Percentiles rank a stretch among this genome's conserved stretches.
Conservation (phyloP, 106 monocot species). For the Posidonia australis region DNA sequence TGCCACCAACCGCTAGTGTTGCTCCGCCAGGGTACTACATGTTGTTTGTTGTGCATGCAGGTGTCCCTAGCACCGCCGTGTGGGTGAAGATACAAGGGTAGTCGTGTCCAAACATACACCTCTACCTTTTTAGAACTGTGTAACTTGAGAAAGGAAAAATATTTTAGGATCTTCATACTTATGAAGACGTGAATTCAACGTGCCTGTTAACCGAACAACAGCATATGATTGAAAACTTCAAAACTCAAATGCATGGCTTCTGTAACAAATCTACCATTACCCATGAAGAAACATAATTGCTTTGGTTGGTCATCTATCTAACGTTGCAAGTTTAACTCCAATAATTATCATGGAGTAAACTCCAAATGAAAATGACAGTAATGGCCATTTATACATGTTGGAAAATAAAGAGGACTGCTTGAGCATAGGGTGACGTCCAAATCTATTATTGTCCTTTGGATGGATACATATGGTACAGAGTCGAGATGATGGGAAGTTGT, state of each 20-base stretch:
- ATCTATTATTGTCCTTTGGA: neutral
- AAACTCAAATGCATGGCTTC: neutral
- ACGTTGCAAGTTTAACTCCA: neutral
- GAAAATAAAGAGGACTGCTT: neutral
- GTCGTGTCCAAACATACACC: too few relatives aligned
- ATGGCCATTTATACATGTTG: neutral
- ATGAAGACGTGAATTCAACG: too few relatives aligned
- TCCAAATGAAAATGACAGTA: neutral
- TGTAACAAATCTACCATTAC: neutral
- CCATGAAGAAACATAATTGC: too few relatives aligned
- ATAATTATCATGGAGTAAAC: neutral
- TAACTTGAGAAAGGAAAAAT: too few relatives aligned
- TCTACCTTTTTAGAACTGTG: too few relatives aligned
- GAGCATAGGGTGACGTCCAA: neutral
- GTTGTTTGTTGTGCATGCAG: constrained; percentile 58
- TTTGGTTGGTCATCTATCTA: neutral
- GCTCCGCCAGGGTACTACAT: constrained; percentile 71
- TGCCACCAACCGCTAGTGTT: constrained; percentile 36
- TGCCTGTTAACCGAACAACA: too few relatives aligned
- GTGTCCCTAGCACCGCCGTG: constrained; percentile 37
- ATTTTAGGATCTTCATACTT: too few relatives aligned
- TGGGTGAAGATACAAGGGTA: constrained; percentile 27
- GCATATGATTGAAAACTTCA: neutral
- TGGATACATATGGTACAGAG: neutral
- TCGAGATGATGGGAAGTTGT: neutral